Evolutionary conservation across 352 stramenopile genomes (phyloP), one percentile per base, ranked within the genome.

Genomic region (Phytophthora fragariae): DNA sequence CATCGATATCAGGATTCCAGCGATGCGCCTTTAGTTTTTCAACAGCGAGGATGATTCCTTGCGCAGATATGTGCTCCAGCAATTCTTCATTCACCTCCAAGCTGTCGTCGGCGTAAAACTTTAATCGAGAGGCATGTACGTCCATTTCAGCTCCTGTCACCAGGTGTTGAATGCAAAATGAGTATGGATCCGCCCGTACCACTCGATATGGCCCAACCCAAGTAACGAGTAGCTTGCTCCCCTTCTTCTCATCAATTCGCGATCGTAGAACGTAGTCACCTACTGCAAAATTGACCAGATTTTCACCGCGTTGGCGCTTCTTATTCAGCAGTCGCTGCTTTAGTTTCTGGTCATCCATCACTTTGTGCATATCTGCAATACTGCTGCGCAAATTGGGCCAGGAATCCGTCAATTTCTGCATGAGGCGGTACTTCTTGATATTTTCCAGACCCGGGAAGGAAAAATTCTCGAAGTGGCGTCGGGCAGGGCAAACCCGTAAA

Each of bases 401-500:
- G 65, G 21, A 41, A 65, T 6, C 19, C 9, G 4, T 65, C 44
- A 19, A 71, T 58, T 14, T 54, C 11, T 2, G 12, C 19, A 37
- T 37, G 35, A 4, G 17, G 5, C 2, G 56, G 55, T 9, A 61
- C 6, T 21, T 54, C 37, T 9, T 53, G 33, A 6, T 55, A 53
- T 17, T 65, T 15, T 2, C 35, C 49, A 17, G n/a, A 17, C 11
- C 41, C 11, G 54, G 54, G 15, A 65, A 24, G 56, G 49, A 62
- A 46, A 72, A 31, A 72, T 55, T 59, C 65, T 21, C 19, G 27
- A 11, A 72, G 52, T 12, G 65, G 55, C 5, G 55, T 56, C 10
- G 55, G 65, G 15, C 56, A 60, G 1, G 29, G 29, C 29, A 31
- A 31, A 31, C 29, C 27, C 29, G 29, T 73, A 27, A 79, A 77